Evolutionary conservation across 2,329 filamentous ascomycete species (phyloP), one percentile per base, ranked within the genome.

Genomic region (Beauveria rudraprayagi): DNA sequence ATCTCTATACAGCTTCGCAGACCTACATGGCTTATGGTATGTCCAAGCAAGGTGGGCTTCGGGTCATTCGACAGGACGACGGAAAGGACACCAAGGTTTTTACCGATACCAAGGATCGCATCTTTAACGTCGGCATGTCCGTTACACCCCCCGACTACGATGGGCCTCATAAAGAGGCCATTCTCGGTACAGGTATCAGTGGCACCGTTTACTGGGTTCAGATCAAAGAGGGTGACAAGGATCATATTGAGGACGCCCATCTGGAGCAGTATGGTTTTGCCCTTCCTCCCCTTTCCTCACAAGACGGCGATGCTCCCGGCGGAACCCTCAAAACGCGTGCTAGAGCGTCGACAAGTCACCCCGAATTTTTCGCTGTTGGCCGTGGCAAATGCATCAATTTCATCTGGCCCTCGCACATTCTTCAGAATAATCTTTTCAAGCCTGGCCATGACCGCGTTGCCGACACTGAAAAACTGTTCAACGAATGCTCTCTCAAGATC

Each of bases 191-290:
- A 61, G 93, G 93, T 62, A 88, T 97, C 67, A 96, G 93, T 69
- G 95, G 94, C 50, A 90, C 92, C 10, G 91, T 97, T n/a, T 97
- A 97, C 77, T 99, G 94, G 90, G 87, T 92, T 11, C 83, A 90
- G 70, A 85, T 96, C 66, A 88, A 85, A 63, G 87, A 90, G 59
- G 83, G 86, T 55, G 83, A 90, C 66, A 90, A 90, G 68, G 91
- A 96, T 67, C 81, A 91, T 63, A 87, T 94, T 56, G 88, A 91
- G 60, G 86, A 90, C 66, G 83, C 88, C 60, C 85, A 91, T 66
- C 83, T 93, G 54, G 92, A 96, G 73, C 87, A 89, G 65, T 88
- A 92, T 68, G 92, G 91, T 60, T 91, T 99, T 68, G 86, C 93
- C 60, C 88, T 99, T 66, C 93, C 94, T 19, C 92, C 94, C 1